phyloP scores from a whole-genome alignment of 2,329 filamentous ascomycete genomes.

The Emergomyces orientalis region DNA sequence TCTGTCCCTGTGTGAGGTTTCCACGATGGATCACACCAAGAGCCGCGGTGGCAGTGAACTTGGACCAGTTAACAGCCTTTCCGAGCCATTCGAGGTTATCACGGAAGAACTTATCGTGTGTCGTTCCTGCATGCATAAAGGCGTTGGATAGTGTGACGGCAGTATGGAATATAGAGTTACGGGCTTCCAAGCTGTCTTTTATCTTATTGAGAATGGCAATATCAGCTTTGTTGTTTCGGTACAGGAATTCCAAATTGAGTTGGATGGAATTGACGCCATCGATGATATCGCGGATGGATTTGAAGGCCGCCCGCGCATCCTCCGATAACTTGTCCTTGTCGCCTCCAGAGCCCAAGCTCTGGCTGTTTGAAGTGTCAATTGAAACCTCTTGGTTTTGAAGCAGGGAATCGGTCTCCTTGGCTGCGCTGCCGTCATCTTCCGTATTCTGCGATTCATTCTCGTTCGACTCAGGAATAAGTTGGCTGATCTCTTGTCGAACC shows the following conservation, averaged over 20 bases:
- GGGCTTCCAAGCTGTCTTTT: slow-evolving; percentile 84
- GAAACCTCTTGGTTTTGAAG: slow-evolving; percentile 35
- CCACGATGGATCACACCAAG: slow-evolving; percentile 94
- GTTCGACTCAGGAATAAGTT: slow-evolving; percentile 38
- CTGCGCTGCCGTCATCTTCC: slow-evolving; percentile 47
- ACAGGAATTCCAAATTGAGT: slow-evolving; percentile 91
- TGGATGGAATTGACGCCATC: slow-evolving; percentile 89
- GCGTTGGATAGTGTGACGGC: slow-evolving; percentile 96
- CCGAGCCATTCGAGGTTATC: slow-evolving; percentile 97
- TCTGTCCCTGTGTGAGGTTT: slow-evolving; percentile 85
- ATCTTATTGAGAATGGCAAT: slow-evolving; percentile 91
- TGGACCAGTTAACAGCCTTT: slow-evolving; percentile 98
- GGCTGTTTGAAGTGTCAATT: slow-evolving; percentile 45
- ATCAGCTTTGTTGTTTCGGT: slow-evolving; percentile 89
- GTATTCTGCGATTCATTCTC: slow-evolving; percentile 34
- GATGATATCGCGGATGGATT: slow-evolving; percentile 54
- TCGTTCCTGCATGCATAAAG: slow-evolving; percentile 98
- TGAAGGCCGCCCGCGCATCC: slow-evolving; percentile 47
- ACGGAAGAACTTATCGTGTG: slow-evolving; percentile 96
- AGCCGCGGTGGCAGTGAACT: slow-evolving; percentile 94
- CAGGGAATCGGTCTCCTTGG: slow-evolving; percentile 43
- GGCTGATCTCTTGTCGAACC: slow-evolving; percentile 70
- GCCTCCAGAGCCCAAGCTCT: slow-evolving; percentile 33
- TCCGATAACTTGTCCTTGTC: slow-evolving; percentile 30
- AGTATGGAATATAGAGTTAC: slow-evolving; percentile 97